A percentile compares a stretch with the other conserved stretches of the same genome.
Evolutionary conservation across 2,329 filamentous ascomycete genomes (phyloP).

Genomic region (Hymenoscyphus fructigenus): DNA sequence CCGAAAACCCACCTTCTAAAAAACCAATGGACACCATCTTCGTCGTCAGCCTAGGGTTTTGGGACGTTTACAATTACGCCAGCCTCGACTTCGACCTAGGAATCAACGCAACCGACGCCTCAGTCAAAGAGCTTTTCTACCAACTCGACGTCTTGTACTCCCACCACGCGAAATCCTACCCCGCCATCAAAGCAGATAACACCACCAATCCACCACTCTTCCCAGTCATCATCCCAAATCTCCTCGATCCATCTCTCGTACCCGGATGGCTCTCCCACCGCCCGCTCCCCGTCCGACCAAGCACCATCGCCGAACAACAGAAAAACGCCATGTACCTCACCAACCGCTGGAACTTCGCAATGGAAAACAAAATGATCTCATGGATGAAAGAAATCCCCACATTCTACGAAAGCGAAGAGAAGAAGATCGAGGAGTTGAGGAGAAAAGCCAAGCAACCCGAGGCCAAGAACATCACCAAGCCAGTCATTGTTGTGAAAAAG

Average conservation of each 20-base stretch:
- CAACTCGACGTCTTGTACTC: constrained; percentile 33
- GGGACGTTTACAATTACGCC: constrained; percentile 36
- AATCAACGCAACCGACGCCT: constrained; percentile 21
- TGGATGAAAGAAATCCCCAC: constrained; percentile 41
- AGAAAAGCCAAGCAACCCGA: not conserved
- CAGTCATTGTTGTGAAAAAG: constrained; percentile 18
- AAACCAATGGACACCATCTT: constrained; percentile 30
- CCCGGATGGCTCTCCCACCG: constrained; percentile 52
- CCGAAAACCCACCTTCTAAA: constrained; percentile 20
- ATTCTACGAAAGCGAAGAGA: not conserved
- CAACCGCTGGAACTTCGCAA: constrained; percentile 48
- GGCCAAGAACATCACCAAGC: not conserved
- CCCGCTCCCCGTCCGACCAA: constrained; percentile 44
- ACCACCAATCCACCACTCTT: constrained; percentile 39
- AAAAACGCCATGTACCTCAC: constrained; percentile 54
- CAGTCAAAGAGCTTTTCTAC: constrained; percentile 28
- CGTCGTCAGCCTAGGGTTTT: constrained; percentile 35
- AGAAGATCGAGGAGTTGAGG: not conserved
- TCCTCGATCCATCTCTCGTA: constrained; percentile 54
- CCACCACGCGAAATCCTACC: constrained; percentile 19
- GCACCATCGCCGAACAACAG: constrained; percentile 51
- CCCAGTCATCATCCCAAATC: constrained; percentile 49
- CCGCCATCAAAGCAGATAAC: not conserved
- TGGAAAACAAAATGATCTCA: constrained; percentile 42
- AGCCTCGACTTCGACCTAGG: constrained; percentile 22